A percentile compares a stretch with the other conserved stretches of the same genome.
Conservation (phyloP, 2,329 filamentous ascomycete species). For the Arthrobotrys sinensis region DNA sequence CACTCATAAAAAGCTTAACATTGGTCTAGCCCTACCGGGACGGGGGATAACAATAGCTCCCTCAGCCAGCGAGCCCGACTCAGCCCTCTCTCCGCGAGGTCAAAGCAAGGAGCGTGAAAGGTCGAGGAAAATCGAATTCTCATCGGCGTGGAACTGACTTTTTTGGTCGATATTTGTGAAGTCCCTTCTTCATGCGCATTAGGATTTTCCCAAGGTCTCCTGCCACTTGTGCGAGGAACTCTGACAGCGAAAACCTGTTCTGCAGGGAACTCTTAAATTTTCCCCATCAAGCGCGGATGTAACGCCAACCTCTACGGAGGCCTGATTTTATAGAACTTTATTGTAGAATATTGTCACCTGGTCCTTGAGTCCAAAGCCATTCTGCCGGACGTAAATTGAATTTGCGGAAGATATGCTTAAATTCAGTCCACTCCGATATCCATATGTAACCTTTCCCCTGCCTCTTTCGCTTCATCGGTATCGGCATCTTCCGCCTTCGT, state of each 20-base stretch:
- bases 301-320: slow-evolving; percentile 15
- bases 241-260: background rate
- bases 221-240: slow-evolving; percentile 12
- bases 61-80: slow-evolving; percentile 23
- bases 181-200: slow-evolving; percentile 32
- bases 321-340: slow-evolving; percentile 20
- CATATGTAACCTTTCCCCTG: slow-evolving; percentile 28
- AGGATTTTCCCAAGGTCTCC: background rate
- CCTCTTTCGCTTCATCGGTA: background rate
- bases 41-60: slow-evolving; percentile 29
- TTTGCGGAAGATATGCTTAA: slow-evolving; percentile 16
- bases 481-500: slow-evolving; percentile 14
- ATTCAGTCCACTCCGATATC: slow-evolving; percentile 2
- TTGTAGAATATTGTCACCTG: background rate
- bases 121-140: background rate
- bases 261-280: slow-evolving; percentile 16
- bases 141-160: background rate
- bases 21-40: slow-evolving; percentile 46
- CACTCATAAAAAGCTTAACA: slow-evolving; percentile 33
- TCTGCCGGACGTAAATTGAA: slow-evolving; percentile 18
- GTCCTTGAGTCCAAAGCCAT: slow-evolving; percentile 20
- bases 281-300: slow-evolving; percentile 31
- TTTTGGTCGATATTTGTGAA: background rate
- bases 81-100: background rate
- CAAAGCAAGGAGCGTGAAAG: slow-evolving; percentile 10